phyloP scores from a whole-genome alignment of 2,329 filamentous ascomycete species.

The Samsoniella hepiali region DNA sequence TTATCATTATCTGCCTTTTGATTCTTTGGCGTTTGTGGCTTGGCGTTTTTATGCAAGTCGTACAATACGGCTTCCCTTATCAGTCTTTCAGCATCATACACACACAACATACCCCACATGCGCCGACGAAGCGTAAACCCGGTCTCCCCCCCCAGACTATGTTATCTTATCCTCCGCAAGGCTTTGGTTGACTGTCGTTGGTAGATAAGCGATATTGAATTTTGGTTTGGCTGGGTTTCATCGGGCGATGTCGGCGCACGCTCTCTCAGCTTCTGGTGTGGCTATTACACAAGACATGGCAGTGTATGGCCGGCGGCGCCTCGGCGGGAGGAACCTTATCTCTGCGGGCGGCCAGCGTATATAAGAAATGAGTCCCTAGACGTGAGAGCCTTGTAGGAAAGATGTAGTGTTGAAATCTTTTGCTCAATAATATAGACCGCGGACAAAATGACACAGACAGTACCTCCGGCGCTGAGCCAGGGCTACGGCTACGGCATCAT shows the following conservation, averaged over 20 bases:
- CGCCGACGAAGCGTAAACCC: not conserved
- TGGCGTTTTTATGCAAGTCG: not conserved
- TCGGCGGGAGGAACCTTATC: conserved; percentile 10
- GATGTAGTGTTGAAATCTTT: not conserved
- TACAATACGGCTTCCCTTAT: not conserved
- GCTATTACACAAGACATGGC: not conserved
- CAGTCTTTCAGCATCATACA: not conserved
- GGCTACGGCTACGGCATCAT: conserved; percentile 76
- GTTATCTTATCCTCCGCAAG: conserved; percentile 15
- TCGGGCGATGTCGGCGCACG: conserved; percentile 11
- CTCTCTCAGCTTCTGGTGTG: not conserved
- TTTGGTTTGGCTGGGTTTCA: not conserved
- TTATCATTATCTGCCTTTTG: not conserved
- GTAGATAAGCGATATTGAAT: not conserved
- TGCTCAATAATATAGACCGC: not conserved
- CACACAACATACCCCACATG: not conserved
- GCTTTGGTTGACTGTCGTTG: not conserved
- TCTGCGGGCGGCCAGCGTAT: not conserved
- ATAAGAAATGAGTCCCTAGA: not conserved
- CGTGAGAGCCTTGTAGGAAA: not conserved
- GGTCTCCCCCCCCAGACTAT: not conserved
- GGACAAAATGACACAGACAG: conserved; percentile 1
- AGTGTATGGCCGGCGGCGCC: not conserved
- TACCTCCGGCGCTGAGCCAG: conserved; percentile 45
- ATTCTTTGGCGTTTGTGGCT: not conserved